phyloP scores from a whole-genome alignment of 2,329 filamentous ascomycete genomes.

The Monilinia laxa region DNA sequence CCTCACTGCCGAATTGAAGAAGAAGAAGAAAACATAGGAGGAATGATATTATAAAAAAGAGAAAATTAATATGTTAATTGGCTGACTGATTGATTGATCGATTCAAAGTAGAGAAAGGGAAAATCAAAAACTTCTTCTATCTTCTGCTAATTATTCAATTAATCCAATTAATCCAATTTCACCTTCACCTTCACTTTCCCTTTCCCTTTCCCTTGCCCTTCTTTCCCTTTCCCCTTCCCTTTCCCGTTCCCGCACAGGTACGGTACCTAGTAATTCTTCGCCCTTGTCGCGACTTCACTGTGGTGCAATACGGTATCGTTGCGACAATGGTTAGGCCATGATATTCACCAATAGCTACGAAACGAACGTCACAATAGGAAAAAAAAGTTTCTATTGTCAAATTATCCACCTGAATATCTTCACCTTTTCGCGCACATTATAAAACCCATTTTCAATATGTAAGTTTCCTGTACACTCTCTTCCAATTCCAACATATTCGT shows the following conservation, averaged over 20 bases:
- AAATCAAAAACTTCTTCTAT: too few relatives aligned
- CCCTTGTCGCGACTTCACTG: slow-evolving; percentile 18
- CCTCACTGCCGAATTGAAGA: not conserved
- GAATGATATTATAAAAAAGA: not conserved
- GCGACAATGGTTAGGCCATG: slow-evolving; percentile 37
- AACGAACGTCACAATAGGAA: slow-evolving; percentile 21
- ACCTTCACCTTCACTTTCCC: too few relatives aligned
- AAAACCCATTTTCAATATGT: not conserved
- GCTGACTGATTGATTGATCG: too few relatives aligned
- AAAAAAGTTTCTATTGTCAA: slow-evolving; percentile 11
- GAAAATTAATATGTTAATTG: too few relatives aligned
- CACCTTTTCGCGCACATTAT: slow-evolving; percentile 9
- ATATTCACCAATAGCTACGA: slow-evolving; percentile 28
- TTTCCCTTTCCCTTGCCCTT: too few relatives aligned
- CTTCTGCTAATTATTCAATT: too few relatives aligned
- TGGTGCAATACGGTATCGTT: slow-evolving; percentile 25
- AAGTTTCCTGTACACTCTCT: slow-evolving; percentile 4
- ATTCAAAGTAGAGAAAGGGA: too few relatives aligned
- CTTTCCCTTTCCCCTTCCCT: too few relatives aligned
- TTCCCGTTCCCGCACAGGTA: too few relatives aligned
- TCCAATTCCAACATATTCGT: not conserved
- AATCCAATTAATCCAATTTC: slow-evolving; percentile 5
- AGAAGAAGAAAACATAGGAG: too few relatives aligned
- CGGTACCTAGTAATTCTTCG: not conserved
- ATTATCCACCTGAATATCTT: not conserved